Conservation (phyloP, 495 filamentous ascomycete genomes). For the Melanomma pulvis-pyrius region DNA sequence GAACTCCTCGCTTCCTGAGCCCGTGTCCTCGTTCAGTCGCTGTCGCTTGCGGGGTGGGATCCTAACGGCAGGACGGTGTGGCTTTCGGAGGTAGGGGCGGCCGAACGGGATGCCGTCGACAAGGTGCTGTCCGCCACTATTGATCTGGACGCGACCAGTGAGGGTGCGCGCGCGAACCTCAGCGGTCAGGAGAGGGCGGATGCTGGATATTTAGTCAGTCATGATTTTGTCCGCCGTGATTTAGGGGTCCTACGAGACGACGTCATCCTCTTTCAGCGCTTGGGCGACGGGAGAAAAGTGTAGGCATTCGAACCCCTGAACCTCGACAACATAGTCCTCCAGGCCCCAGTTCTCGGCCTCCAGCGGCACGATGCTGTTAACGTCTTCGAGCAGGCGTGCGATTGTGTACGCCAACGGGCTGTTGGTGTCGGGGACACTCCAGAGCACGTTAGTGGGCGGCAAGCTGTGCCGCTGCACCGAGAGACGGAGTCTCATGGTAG, state of each 20-base stretch:
- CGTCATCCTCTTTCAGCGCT: slow-evolving; percentile 79
- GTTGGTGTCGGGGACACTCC: slow-evolving; percentile 57
- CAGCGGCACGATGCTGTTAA: slow-evolving; percentile 82
- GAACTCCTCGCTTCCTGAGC: slow-evolving; percentile 40
- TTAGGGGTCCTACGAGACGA: slow-evolving; percentile 66
- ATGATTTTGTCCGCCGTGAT: background rate
- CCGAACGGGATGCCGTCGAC: slow-evolving; percentile 91
- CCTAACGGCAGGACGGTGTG: slow-evolving; percentile 66
- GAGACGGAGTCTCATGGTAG: slow-evolving; percentile 76
- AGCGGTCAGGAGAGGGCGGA: slow-evolving; percentile 74
- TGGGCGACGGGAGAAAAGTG: slow-evolving; percentile 77
- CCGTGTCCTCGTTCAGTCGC: slow-evolving; percentile 52
- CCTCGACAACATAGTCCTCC: slow-evolving; percentile 89
- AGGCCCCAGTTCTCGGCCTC: slow-evolving; percentile 84
- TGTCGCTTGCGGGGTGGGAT: slow-evolving; percentile 79
- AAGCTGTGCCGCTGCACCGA: slow-evolving; percentile 79
- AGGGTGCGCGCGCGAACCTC: slow-evolving; percentile 76
- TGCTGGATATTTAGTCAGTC: slow-evolving; percentile 53
- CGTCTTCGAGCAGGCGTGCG: slow-evolving; percentile 76
- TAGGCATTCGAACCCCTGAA: slow-evolving; percentile 82
- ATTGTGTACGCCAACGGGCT: slow-evolving; percentile 57
- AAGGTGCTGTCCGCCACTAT: slow-evolving; percentile 75
- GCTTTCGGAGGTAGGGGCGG: slow-evolving; percentile 63
- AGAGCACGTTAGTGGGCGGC: slow-evolving; percentile 74
- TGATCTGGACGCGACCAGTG: slow-evolving; percentile 83